Percentiles rank a stretch among this genome's conserved stretches.
Conservation (phyloP, 164 flowering plant genomes). For the Platanus orientalis region DNA sequence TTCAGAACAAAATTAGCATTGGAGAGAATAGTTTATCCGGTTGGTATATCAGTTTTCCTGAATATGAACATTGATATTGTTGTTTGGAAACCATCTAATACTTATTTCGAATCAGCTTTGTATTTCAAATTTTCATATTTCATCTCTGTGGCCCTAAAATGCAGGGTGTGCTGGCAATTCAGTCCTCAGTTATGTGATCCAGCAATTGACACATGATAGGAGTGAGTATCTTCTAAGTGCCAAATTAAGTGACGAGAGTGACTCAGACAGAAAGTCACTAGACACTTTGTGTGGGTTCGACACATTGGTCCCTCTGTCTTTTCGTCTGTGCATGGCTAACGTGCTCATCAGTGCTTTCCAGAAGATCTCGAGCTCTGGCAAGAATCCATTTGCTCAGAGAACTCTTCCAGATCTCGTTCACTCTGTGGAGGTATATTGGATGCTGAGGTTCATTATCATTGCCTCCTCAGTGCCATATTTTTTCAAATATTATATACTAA, state of each 20-base stretch:
- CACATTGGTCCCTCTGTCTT: constrained; percentile 31
- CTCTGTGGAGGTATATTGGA: constrained; percentile 40
- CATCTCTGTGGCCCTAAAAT: constrained; percentile 10
- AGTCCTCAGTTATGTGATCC: constrained; percentile 41
- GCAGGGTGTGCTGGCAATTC: constrained; percentile 36
- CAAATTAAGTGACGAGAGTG: constrained; percentile 5
- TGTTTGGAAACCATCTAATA: background rate
- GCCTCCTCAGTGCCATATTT: too few relatives aligned
- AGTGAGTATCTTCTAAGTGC: constrained; percentile 15
- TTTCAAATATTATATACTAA: background rate
- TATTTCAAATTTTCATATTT: constrained; percentile 1
- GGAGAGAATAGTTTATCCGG: constrained; percentile 17
- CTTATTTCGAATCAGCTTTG: background rate
- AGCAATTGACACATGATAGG: constrained; percentile 25
- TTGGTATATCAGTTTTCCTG: constrained; percentile 10
- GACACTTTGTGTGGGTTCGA: constrained; percentile 1
- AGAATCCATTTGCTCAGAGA: constrained; percentile 42
- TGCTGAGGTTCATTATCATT: background rate
- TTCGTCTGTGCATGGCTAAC: constrained; percentile 90
- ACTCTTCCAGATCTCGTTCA: constrained; percentile 48
- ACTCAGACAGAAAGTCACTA: background rate
- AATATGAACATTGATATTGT: background rate
- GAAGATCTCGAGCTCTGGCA: constrained; percentile 54
- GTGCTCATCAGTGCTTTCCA: constrained; percentile 85
- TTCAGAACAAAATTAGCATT: constrained; percentile 8